Evolutionary conservation across 805 yeast species (phyloP).

Genomic region (Nakazawaea ernobii): DNA sequence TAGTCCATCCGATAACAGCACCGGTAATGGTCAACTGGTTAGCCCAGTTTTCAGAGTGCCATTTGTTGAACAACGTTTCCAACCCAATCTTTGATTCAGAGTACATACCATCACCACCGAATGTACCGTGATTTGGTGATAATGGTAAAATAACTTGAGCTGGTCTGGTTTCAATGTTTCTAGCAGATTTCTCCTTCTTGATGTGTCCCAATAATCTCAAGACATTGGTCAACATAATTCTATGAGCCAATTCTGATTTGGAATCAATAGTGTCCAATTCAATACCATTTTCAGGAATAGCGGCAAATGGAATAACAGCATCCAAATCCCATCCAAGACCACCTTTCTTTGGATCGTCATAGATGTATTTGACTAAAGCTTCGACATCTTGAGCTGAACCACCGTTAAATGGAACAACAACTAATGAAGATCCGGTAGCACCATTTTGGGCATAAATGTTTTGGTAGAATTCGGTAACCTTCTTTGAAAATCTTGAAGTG

Average conservation of each 20-base stretch:
- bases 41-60: constrained; percentile 98
- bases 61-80: constrained; percentile 96
- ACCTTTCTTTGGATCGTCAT: constrained; percentile 74
- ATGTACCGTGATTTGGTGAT: constrained; percentile 98
- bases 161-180: constrained; percentile 88
- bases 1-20: constrained; percentile 99
- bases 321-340: constrained; percentile 98
- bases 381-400: constrained; percentile 94
- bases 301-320: constrained; percentile 95
- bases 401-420: constrained; percentile 98
- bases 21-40: constrained; percentile 94
- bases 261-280: constrained; percentile 92
- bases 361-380: constrained; percentile 78
- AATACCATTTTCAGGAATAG: constrained; percentile 97
- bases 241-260: constrained; percentile 94
- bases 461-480: constrained; percentile 94
- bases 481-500: constrained; percentile 90
- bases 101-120: constrained; percentile 97
- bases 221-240: constrained; percentile 96
- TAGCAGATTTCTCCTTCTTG: constrained; percentile 72
- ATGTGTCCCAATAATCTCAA: constrained; percentile 89
- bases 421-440: constrained; percentile 84
- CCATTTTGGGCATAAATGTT: constrained; percentile 89
- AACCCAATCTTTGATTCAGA: constrained; percentile 94
- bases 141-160: constrained; percentile 96